Evolutionary conservation across 768 basidiomycete species (phyloP), one percentile per base, ranked within the genome.

Genomic region (Boletus eberwhitei): DNA sequence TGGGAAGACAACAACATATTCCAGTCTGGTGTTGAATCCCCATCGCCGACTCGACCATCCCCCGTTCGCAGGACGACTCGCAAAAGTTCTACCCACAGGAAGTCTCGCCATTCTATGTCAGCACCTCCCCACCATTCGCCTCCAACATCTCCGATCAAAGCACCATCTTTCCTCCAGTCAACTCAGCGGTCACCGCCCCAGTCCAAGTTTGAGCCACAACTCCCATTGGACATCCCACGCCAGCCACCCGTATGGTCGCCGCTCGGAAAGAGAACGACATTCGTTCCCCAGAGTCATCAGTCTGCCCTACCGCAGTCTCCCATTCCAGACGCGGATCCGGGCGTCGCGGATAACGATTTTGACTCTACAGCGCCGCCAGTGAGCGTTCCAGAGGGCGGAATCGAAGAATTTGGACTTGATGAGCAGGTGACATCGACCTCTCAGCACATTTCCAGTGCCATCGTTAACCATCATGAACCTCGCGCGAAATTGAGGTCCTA

Each of bases 1-100:
- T 93, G 90, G 90, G 90, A 93, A 64, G 90, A 92, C 59, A 91
- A 90, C 64, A 93, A 93, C 59, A 83, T 91, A 29, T 93, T 93
- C 68, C 90, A 93, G 65, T 91, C 89, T 9, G 90, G 89, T n/a
- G 86, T 87, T 5, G 90, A 93, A 62, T 88, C 87, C n/a, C 89
- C 89, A 8, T 91, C 89, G 14, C 90, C 90, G 34, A 70, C 67
- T 11, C 85, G 85, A 17, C 83, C 86, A 35, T 80, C 85, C 6
- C 86, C 85, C 42, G 55, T 72, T 54, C 71, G 76, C 59, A 77
- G 78, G 70, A 59, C 75, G 42, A 65, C 77, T 54, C 73, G 79
- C 57, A 78, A 74, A 58, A 55, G 66, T 64, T 54, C 60, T 55
- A 59, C 54, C 8, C 64, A 75, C 6, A 79, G 76, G 40, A 86